phyloP scores from a whole-genome alignment of 2,329 filamentous ascomycete species.

The Zymoseptoria pseudotritici region DNA sequence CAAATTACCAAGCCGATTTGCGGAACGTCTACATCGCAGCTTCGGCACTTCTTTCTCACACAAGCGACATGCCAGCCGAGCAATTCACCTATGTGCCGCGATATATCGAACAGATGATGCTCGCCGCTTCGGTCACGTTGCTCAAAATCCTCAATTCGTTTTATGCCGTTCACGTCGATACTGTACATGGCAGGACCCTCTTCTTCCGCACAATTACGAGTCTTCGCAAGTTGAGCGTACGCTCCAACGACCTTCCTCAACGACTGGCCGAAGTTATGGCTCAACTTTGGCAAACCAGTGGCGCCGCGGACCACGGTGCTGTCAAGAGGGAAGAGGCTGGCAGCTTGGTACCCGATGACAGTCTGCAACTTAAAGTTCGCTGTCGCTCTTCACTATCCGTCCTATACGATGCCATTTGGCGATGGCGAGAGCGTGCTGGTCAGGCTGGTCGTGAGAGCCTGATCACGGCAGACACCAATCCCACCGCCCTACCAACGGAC shows the following conservation, averaged over 20 bases:
- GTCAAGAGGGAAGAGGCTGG: constrained; percentile 25
- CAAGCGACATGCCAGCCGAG: constrained; percentile 52
- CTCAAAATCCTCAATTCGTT: constrained; percentile 71
- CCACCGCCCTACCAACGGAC: constrained; percentile 45
- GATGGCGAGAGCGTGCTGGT: constrained; percentile 70
- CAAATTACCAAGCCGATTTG: constrained; percentile 65
- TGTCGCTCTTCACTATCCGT: constrained; percentile 80
- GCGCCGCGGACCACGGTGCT: constrained; percentile 22
- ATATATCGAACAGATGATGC: constrained; percentile 77
- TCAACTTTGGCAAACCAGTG: constrained; percentile 67
- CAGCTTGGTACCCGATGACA: constrained; percentile 47
- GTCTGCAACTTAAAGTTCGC: constrained; percentile 70
- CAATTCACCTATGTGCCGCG: constrained; percentile 59
- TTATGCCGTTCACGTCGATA: constrained; percentile 65
- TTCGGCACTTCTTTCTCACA: constrained; percentile 61
- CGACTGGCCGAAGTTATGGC: constrained; percentile 77
- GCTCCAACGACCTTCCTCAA: constrained; percentile 71
- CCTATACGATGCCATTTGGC: constrained; percentile 77
- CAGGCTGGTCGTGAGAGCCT: constrained; percentile 40
- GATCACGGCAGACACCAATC: constrained; percentile 66
- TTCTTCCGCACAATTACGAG: constrained; percentile 65
- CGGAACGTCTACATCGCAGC: constrained; percentile 69
- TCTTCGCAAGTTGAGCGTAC: constrained; percentile 65
- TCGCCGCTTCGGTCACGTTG: constrained; percentile 70
- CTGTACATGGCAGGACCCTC: constrained; percentile 57